Base-by-base conservation (phyloP, 1,139 yeast genomes). In the Petasospora fabianii region DNA sequence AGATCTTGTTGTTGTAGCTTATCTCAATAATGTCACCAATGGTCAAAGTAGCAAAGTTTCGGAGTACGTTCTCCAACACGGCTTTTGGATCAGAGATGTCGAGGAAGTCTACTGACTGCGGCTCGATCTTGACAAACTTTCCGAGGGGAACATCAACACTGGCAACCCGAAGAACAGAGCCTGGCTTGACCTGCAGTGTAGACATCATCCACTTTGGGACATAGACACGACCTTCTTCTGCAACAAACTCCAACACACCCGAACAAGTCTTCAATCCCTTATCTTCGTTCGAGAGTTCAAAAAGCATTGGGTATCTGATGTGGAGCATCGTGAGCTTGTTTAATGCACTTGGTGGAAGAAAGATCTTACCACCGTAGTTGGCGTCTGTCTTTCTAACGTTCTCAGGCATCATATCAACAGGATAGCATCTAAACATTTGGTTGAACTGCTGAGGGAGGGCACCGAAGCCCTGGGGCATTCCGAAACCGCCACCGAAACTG, bases 151-250 rank as follows among this genome's bases (percentile, higher is more conserved):
- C 69, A 57, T 87, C 95, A 34, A 92, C 80, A 39, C 79, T 78
- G 33, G 80, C 72, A 30, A 94, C 75, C 49, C 83, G 83, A 19
- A 92, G 66, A 46, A 94, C 66, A 19, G 86, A 75, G 0, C 98
- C 98, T 0, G 96, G 86, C 35, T 74, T 74, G 11, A 85, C 65
- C 27, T 71, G 68, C 34, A 94, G 64, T 0, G 95, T 84, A 35
- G 66, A 73, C 88, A 92, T 79, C 94, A 92, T 90, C 99, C 99
- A 94, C 54, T 86, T 90, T 0, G 99, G 99, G 32, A 92, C 59
- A 59, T 94, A 94, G 3, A 80, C 94, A 44, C 98, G 71, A 15
- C 99, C 99, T 66, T 94, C 98, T 59, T 92, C 98, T 0, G 98
- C 97, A 24, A 85, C 84, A 59, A 94, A 94, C 64, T 94, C 98